Percentiles rank a stretch among this genome's conserved stretches.
phyloP scores from a whole-genome alignment of 2,329 filamentous ascomycete genomes.

The Aspergillus sergii region DNA sequence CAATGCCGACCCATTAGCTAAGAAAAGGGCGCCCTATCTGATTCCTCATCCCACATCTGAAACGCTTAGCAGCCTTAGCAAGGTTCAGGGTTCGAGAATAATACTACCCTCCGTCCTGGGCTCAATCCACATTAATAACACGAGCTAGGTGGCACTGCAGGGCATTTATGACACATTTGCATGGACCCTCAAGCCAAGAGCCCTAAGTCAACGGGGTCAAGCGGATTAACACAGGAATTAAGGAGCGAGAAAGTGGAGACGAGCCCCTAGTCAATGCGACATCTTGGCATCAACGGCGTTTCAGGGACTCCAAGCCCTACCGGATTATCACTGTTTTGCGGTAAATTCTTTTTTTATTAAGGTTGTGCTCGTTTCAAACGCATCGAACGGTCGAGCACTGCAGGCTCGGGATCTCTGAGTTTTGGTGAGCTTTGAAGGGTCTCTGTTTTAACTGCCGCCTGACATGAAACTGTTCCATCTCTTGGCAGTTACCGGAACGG shows the following conservation, averaged over 20 bases:
- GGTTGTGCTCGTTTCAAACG: neutral
- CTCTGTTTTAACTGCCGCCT: neutral
- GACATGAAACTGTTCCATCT: neutral
- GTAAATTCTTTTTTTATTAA: neutral
- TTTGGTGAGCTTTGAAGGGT: neutral
- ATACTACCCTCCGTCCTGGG: neutral
- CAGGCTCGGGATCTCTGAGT: neutral
- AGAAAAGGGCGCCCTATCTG: neutral
- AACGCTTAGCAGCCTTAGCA: neutral
- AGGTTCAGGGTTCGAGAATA: neutral
- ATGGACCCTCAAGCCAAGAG: neutral
- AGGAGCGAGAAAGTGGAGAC: neutral
- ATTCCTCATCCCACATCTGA: neutral
- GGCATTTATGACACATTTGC: neutral
- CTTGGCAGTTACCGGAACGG: neutral
- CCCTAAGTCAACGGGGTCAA: neutral
- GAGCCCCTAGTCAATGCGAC: neutral
- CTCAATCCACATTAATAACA: neutral
- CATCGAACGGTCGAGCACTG: neutral
- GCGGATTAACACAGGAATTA: neutral
- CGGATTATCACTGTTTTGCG: neutral
- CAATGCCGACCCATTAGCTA: neutral
- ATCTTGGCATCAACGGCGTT: constrained; percentile 4
- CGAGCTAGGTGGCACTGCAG: neutral
- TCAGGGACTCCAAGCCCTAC: neutral